Conservation (phyloP, 352 stramenopile genomes). For the Pythium phragmiticola region DNA sequence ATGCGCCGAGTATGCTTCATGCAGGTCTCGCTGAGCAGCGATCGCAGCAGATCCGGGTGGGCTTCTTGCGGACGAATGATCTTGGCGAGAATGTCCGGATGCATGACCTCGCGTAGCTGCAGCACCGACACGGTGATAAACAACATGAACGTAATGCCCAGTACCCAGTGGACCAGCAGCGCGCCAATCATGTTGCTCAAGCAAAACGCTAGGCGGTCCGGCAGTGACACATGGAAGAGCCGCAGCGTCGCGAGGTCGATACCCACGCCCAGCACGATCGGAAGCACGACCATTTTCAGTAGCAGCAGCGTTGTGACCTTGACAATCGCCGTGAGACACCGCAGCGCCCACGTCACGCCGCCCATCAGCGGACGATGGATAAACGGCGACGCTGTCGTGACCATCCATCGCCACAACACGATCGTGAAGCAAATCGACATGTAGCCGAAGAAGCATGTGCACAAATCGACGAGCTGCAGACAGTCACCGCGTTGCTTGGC, state of each 20-base stretch:
- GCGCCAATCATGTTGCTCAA: slow-evolving; percentile 89
- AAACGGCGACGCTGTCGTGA: slow-evolving; percentile 80
- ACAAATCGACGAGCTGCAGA: slow-evolving; percentile 82
- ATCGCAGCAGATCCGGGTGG: slow-evolving; percentile 95
- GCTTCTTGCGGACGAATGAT: slow-evolving; percentile 94
- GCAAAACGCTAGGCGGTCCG: slow-evolving; percentile 80
- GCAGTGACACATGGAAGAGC: slow-evolving; percentile 82
- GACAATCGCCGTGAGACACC: slow-evolving; percentile 83
- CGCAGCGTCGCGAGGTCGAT: slow-evolving; percentile 92
- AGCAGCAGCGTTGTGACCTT: slow-evolving; percentile 95
- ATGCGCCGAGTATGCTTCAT: slow-evolving; percentile 94
- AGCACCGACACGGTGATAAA: slow-evolving; percentile 96
- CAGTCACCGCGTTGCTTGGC: slow-evolving; percentile 73
- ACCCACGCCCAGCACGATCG: slow-evolving; percentile 91
- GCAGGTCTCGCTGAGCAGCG: slow-evolving; percentile 92
- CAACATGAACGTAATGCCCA: slow-evolving; percentile 98
- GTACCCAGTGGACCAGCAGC: slow-evolving; percentile 95
- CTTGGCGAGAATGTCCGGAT: slow-evolving; percentile 91
- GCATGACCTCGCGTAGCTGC: slow-evolving; percentile 93
- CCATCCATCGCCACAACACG: slow-evolving; percentile 83
- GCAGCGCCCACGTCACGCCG: slow-evolving; percentile 74
- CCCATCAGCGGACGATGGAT: slow-evolving; percentile 81
- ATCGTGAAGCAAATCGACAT: slow-evolving; percentile 84
- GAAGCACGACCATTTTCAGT: slow-evolving; percentile 98
- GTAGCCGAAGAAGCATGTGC: slow-evolving; percentile 78